phyloP scores from a whole-genome alignment of 257 asterid genomes.

The Plantago elongata region DNA sequence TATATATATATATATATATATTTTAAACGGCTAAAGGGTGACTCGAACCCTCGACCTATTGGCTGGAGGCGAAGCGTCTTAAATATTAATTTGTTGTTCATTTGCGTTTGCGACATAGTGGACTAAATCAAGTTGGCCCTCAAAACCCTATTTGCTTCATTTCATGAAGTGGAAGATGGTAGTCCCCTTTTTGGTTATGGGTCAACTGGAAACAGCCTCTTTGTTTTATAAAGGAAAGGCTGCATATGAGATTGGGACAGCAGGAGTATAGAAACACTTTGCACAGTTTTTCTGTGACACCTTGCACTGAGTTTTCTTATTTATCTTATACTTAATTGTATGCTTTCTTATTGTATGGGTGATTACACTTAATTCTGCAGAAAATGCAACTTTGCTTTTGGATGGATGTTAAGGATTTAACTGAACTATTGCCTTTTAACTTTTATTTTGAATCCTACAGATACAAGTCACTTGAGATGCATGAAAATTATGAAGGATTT shows the following conservation, averaged over 20 bases:
- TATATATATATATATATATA: too few species aligned
- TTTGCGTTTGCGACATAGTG: too few species aligned
- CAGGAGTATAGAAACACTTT: neutral
- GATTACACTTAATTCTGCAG: slow-evolving; percentile 9
- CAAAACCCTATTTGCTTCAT: neutral
- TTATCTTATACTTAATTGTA: slow-evolving; percentile 1
- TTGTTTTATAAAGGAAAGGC: too few species aligned
- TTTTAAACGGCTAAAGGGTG: too few species aligned
- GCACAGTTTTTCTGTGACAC: neutral
- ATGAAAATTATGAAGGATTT: slow-evolving; percentile 37
- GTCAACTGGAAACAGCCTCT: too few species aligned
- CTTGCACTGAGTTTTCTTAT: slow-evolving; percentile 1
- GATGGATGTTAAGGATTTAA: neutral
- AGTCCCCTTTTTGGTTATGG: too few species aligned
- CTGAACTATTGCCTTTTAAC: neutral
- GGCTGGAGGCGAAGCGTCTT: too few species aligned
- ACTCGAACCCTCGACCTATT: too few species aligned
- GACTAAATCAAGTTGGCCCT: too few species aligned
- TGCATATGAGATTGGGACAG: too few species aligned
- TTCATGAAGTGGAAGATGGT: neutral
- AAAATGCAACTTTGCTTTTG: neutral
- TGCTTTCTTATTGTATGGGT: slow-evolving; percentile 4
- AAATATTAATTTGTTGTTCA: too few species aligned
- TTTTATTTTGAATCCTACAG: slow-evolving; percentile 37
- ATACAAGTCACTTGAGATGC: slow-evolving; percentile 41